phyloP scores from a whole-genome alignment of 345 rosid species.

The Carallia pectinifolia region DNA sequence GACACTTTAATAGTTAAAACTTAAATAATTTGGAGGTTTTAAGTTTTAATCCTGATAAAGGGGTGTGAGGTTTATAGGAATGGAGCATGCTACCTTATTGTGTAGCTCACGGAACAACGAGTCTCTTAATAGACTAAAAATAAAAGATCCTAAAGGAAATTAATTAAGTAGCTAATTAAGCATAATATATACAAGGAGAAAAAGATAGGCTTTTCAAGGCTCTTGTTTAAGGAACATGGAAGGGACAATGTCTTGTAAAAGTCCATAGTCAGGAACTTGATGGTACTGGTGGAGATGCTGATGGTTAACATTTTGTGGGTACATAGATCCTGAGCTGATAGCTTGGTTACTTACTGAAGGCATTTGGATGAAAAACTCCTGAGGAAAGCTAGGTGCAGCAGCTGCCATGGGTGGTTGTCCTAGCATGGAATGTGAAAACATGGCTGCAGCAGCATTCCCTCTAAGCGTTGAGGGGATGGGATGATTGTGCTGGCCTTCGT shows the following conservation, averaged over 20 bases:
- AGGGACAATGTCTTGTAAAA: conserved; percentile 77
- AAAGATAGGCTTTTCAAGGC: conserved; percentile 30
- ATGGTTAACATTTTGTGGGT: conserved; percentile 33
- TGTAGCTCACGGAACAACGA: too few species aligned
- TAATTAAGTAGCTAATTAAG: neutral
- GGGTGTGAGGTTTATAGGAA: too few species aligned
- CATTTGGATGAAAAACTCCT: conserved; percentile 33
- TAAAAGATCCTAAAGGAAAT: neutral
- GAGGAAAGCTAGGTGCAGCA: conserved; percentile 35
- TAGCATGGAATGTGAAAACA: conserved; percentile 28
- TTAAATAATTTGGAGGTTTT: too few species aligned
- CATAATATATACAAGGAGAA: conserved; percentile 10
- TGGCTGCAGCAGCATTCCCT: conserved; percentile 33
- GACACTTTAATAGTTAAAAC: too few species aligned
- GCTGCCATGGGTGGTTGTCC: conserved; percentile 25
- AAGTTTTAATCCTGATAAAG: too few species aligned
- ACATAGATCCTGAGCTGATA: conserved; percentile 26
- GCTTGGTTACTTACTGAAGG: conserved; percentile 14
- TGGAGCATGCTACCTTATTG: too few species aligned
- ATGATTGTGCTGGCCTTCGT: conserved; percentile 35
- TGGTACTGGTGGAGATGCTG: conserved; percentile 26
- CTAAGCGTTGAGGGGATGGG: conserved; percentile 28
- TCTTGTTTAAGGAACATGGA: conserved; percentile 65
- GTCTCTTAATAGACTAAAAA: too few species aligned
- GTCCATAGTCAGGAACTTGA: conserved; percentile 63